These are phyloP conservation scores for Camellia sinensis DNA, from an alignment of 148 eudicot genomes.

Conservation along the genomic window DNA sequence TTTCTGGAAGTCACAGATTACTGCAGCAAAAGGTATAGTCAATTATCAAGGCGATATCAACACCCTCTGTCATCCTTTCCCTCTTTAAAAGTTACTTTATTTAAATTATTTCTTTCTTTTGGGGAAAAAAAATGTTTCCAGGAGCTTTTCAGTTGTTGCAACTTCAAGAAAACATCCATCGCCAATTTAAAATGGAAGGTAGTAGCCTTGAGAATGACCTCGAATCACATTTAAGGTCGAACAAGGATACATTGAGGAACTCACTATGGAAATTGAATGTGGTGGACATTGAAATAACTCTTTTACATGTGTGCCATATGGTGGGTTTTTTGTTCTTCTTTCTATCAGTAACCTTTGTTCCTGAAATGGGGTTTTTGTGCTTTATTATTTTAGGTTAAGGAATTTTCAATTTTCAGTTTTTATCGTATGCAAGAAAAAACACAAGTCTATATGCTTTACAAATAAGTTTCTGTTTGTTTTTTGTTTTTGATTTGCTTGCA, in stretches of 20 bases:
- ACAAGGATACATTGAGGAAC: conserved; percentile 80
- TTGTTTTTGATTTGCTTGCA: conserved; percentile 25
- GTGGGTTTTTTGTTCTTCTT: conserved; percentile 31
- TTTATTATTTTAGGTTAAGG: background rate
- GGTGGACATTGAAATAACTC: conserved; percentile 93
- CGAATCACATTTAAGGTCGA: conserved; percentile 59
- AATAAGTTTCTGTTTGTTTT: background rate
- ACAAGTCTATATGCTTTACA: background rate
- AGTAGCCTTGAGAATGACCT: conserved; percentile 57
- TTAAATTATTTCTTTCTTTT: background rate
- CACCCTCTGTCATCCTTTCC: background rate
- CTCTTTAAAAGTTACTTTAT: background rate
- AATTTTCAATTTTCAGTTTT: background rate
- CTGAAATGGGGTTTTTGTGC: background rate
- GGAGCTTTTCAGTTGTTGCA: conserved; percentile 94
- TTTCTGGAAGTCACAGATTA: conserved; percentile 85
- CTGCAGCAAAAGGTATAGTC: conserved; percentile 82
- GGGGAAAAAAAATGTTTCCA: conserved; percentile 21
- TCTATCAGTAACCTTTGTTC: background rate
- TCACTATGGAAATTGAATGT: conserved; percentile 94
- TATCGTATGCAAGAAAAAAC: background rate
- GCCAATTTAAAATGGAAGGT: conserved; percentile 66
- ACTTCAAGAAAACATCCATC: conserved; percentile 74
- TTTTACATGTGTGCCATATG: conserved; percentile 89
- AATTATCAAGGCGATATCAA: background rate